Base-by-base conservation (phyloP, 768 basidiomycete genomes). In the Antrodiella citrinella region DNA sequence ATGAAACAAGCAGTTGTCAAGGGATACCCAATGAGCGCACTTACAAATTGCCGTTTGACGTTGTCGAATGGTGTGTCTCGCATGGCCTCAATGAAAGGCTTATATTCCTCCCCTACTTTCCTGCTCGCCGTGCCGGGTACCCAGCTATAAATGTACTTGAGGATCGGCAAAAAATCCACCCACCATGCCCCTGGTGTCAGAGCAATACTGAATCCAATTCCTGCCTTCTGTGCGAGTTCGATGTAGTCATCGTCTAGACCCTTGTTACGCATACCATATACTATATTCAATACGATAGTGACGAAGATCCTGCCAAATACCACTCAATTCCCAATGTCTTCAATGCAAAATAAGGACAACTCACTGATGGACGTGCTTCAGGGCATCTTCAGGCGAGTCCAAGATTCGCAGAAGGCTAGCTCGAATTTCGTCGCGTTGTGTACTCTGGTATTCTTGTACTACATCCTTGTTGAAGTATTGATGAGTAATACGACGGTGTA, bases 241-340 rank as follows among this genome's bases (percentile, higher is more conserved):
- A 80, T 60, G 52, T 67, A 70, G 1, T 74, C 70, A 53, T 78
- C 77, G 43, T 70, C 56, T 2, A 53, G 22, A 0, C 66, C 59
- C 21, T 62, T 47, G 4, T 69, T 62, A 3, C 69, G 53, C 13
- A 76, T 62, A 1, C 76, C 78, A 51, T 78, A 77, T 0, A 72
- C 69, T 2, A 75, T 50, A 0, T 65, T 66, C 43, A 76, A 54
- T 1, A 70, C 56, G 4, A 67, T 61, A 18, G 64, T 59, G 4
- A 65, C 72, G 0, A 69, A 57, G 51, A 69, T 60, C 42, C 72
- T 75, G 42, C 35, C n/a, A 20, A 18, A 22, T n/a, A 43, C 19
- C 15, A 22, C 41, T 9, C 18, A 18, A 18, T 7, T 18, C 7
- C 9, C 7, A 18, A 18, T 9, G 41, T 43, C 18, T 5, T 9